Base-by-base conservation (phyloP, 2,329 filamentous ascomycete genomes). In the Stemphylium vesicarium region DNA sequence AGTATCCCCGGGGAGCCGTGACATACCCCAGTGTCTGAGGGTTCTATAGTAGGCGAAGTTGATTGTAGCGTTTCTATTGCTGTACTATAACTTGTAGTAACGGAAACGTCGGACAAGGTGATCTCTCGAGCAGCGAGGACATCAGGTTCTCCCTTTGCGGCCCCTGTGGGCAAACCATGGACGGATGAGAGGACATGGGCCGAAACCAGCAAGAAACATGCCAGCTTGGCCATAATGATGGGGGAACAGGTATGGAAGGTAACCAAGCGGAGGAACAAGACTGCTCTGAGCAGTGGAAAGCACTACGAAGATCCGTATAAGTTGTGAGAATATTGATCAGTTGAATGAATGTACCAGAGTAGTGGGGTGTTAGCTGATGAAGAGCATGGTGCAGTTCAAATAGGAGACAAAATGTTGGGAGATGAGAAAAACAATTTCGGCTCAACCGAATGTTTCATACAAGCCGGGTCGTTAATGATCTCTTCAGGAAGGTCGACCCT, bases 21-120 rank as follows among this genome's bases (percentile, higher is more conserved):
- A 60, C 65, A 32, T 65, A 74, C 73, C 12, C 71, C 72, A 38
- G 69, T 68, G 22, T 68, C 41, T 4, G 68, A 62, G 16, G 66
- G 63, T 10, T 62, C 55, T 4, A 63, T 50, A 6, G 71, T 71
- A n/a, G 54, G 36, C 16, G 62, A 63, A 22, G 59, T 64, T 10
- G 66, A 66, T 46, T 75, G 72, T 15, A 75, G 40, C 3, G 68
- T 60, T 18, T 64, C 53, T n/a, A 71, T 57, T 3, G 59, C 47
- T 32, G 61, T 68, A 20, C 60, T 71, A 45, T 73, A 75, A 48
- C 66, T 73, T 15, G 68, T 75, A 1, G 71, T 74, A 8, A 66
- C 62, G 2, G 58, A 52, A 7, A 69, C 20, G 13, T 57, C 57
- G 1, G 67, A 64, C 4, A 70, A 29, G 0, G 64, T 64, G 18